A percentile compares a stretch with the other conserved stretches of the same genome.
These are phyloP conservation scores for Coemansia sp. DNA, from an alignment of 192 early-diverging fungal species.

Conservation along the genomic window DNA sequence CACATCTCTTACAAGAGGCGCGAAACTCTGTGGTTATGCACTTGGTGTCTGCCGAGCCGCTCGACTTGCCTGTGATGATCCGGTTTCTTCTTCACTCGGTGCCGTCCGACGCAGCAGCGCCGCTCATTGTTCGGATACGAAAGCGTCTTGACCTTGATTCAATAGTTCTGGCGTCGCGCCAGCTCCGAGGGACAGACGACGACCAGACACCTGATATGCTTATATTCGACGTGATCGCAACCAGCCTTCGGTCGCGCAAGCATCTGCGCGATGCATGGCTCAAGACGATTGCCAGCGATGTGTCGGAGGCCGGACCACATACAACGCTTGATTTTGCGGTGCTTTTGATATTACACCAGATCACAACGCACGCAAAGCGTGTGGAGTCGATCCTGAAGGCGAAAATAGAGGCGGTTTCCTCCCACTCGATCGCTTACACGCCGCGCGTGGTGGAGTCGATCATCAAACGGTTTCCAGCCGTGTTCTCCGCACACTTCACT, in stretches of 20 bases:
- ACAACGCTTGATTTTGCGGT: conserved; percentile 52
- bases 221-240: conserved; percentile 64
- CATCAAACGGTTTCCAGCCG: conserved; percentile 26
- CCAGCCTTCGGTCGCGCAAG: conserved; percentile 67
- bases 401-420: conserved; percentile 28
- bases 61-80: conserved; percentile 71
- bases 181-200: background rate
- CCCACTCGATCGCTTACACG: conserved; percentile 25
- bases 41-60: conserved; percentile 67
- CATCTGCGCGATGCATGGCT: conserved; percentile 74
- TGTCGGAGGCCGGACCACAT: conserved; percentile 48
- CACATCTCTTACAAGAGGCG: conserved; percentile 43
- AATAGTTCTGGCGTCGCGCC: conserved; percentile 48
- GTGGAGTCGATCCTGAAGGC: conserved; percentile 28
- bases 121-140: conserved; percentile 53
- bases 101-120: conserved; percentile 35
- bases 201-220: conserved; percentile 49
- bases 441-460: conserved; percentile 16
- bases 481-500: conserved; percentile 39
- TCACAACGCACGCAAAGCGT: conserved; percentile 36
- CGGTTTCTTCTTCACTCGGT: conserved; percentile 73
- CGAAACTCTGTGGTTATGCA: conserved; percentile 63
- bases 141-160: conserved; percentile 67
- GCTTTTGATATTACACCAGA: conserved; percentile 45
- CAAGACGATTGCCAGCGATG: conserved; percentile 57